phyloP scores from a whole-genome alignment of 768 basidiomycete genomes.

The Pleurotus cornucopiae region DNA sequence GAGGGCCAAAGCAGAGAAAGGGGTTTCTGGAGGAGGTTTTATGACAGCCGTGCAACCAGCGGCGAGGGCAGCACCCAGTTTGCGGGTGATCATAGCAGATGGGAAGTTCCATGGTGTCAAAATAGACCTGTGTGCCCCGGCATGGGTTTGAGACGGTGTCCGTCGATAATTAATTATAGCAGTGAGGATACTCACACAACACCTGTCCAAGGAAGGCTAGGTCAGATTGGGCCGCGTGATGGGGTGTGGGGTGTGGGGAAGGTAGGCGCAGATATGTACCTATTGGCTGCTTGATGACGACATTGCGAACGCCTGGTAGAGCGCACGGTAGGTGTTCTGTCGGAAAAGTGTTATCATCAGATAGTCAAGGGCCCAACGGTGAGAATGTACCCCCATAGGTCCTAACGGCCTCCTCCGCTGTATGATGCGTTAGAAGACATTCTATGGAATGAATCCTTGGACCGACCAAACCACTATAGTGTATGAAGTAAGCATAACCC shows the following conservation, averaged over 20 bases:
- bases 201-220: slow-evolving; percentile 17
- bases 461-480: slow-evolving; percentile 75
- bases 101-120: slow-evolving; percentile 93
- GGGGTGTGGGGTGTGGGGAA: background rate
- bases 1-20: slow-evolving; percentile 87
- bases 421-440: slow-evolving; percentile 11
- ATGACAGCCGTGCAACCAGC: slow-evolving; percentile 96
- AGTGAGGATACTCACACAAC: slow-evolving; percentile 31
- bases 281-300: slow-evolving; percentile 91
- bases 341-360: background rate
- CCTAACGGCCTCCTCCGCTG: slow-evolving; percentile 89
- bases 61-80: slow-evolving; percentile 83
- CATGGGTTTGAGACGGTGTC: too few relatives aligned
- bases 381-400: slow-evolving; percentile 73
- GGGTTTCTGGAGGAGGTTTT: slow-evolving; percentile 94
- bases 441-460: background rate
- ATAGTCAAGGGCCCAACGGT: background rate
- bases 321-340: slow-evolving; percentile 82
- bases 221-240: background rate
- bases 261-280: slow-evolving; percentile 38
- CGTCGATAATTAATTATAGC: too few relatives aligned
- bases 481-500: background rate
- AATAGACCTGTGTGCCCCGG: slow-evolving; percentile 49
- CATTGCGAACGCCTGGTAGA: slow-evolving; percentile 64
- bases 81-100: slow-evolving; percentile 91